Evolutionary conservation across 2,329 filamentous ascomycete species (phyloP), one percentile per base, ranked within the genome.

Genomic region (Drechslerella coelobrocha): DNA sequence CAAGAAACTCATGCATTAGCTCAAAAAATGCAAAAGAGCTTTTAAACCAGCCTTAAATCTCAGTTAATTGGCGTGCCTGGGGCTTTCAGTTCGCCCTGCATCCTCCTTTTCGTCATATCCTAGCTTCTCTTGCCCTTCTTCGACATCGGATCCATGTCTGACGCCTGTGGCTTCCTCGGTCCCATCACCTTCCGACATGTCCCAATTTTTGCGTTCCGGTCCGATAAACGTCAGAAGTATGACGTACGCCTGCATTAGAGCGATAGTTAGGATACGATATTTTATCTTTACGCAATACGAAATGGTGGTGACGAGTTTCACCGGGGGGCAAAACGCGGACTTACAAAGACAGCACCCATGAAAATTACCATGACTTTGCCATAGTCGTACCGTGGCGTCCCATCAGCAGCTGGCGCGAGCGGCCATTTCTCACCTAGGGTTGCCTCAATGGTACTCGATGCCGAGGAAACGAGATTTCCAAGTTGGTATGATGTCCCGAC

Each of bases 301-400:
- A n/a, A n/a, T n/a, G n/a, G n/a, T n/a, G n/a, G n/a, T n/a, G n/a
- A n/a, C n/a, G n/a, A n/a, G n/a, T n/a, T n/a, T n/a, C n/a, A n/a
- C n/a, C n/a, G n/a, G n/a, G n/a, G n/a, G n/a, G n/a, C n/a, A n/a
- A n/a, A n/a, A n/a, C n/a, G n/a, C n/a, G n/a, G n/a, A 65, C 61
- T 65, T 21, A 65, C 83, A 74, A 84, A 96, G 0, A 95, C 91
- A 74, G 88, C 91, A 0, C 84, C 92, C 89, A 96, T 92, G 79
- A 96, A 96, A 76, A 95, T 94, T 77, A 88, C 91, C 73, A 96
- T 93, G 8, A 95, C 91, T 75, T 88, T 88, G 39, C 90, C 91
- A 74, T 95, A 95, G 68, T 90, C 81, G 78, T 88, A 91, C 2
- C 88, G 81, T 50, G 79, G 78, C 29, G 79, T 78, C 0, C 80